Base-by-base conservation (phyloP, 2,329 filamentous ascomycete species). In the Lachnellula hyalina region DNA sequence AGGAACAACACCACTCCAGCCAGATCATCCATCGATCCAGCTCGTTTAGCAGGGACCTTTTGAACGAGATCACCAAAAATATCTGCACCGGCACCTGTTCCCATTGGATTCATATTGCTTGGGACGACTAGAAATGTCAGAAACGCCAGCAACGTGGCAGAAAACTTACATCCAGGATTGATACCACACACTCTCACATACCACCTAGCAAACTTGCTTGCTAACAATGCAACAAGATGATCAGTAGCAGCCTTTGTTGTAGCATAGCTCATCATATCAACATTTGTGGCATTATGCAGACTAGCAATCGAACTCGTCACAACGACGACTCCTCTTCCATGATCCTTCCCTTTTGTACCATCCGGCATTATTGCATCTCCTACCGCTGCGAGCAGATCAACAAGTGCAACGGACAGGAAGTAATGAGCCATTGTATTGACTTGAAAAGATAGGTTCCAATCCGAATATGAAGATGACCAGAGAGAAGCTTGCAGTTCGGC, bases 261-360 rank as follows among this genome's bases (percentile, higher is more conserved):
- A 0, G 76, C 76, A 56, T 80, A 80, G 59, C 74, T 77, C 5
- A 75, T 79, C 62, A 80, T 65, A 56, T 80, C 77, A 3, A 80
- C 70, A 58, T 80, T 80, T 1, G 77, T 80, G 1, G 64, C 73
- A 63, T 78, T 79, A 55, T 79, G 77, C 72, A 79, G 74, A 61
- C 75, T 78, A 2, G 77, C 76, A 60, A 77, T 80, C 2, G 73
- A 77, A 61, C 77, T 79, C 4, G 76, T 79, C 4, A 80, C 67
- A 4, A 79, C 67, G 15, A 78, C 66, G 0, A 73, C 74, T 0
- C 77, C 77, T 6, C 76, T 68, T 7, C 77, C 76, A 25, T 73
- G 65, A 28, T 67, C 72, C 52, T 63, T 60, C 3, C 67, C 72
- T 51, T 60, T 67, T 23, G 53, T 61, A 15, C 64, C 67, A 54